Evolutionary conservation across 2,329 filamentous ascomycete species (phyloP), one percentile per base, ranked within the genome.

Genomic region (Didymella lethalis): DNA sequence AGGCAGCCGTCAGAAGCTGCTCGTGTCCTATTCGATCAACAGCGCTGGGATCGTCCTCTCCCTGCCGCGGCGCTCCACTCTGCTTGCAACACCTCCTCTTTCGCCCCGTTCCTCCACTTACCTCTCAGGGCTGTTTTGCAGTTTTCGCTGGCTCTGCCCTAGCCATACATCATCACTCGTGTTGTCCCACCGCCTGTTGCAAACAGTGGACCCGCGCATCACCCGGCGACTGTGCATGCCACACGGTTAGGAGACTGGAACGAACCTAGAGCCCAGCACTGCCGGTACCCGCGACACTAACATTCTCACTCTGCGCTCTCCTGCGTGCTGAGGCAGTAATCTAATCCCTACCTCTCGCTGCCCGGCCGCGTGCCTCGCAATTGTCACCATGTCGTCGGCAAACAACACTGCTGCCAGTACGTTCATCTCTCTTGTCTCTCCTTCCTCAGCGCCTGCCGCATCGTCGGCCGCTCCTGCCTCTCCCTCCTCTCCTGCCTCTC

Each of bases 321-420:
- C 20, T 41, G 20, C 18, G 38, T 40, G 14, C 26, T 47, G 32
- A n/a, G 25, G 31, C 25, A 26, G 32, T 36, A n/a, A 36, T 18
- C 32, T n/a, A n/a, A n/a, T 18, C 16, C 32, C 16, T 59, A 47
- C 57, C 63, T 46, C 57, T 52, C 44, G 59, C 43, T 53, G 55
- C 53, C 62, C 49, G 40, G 48, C 56, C 36, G 44, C 54, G 50
- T 48, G 53, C 56, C 54, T 53, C 51, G 55, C 62, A 48, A 62
- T 59, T 63, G 57, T 59, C 58, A 62, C 56, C 63, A 69, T 60
- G 62, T 73, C 73, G 69, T 62, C 71, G 54, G 64, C 64, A 58
- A 71, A 66, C 65, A 62, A 53, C 57, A 68, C 73, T 63, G 50
- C 56, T 50, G 60, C 68, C 60, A 70, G 75, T 77, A 75, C 70